Evolutionary conservation across 331 rosid genomes (phyloP), one percentile per base, ranked within the genome.

Genomic region (Quercus phellos): DNA sequence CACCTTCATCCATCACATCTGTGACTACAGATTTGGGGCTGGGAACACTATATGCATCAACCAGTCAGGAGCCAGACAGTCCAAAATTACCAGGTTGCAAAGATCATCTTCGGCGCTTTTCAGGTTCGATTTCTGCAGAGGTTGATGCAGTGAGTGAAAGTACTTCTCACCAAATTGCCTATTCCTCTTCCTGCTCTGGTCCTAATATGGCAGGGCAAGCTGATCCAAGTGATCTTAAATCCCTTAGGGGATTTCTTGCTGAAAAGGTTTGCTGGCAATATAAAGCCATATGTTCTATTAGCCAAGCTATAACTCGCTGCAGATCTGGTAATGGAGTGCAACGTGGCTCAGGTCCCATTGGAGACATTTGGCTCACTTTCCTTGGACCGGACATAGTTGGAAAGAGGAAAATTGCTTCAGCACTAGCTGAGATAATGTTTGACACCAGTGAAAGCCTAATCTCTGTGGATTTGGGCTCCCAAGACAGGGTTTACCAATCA

Each of bases 11-110:
- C 4, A 66, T 84, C 51, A 66, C 85, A 74, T 82, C 90, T 61
- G 99, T 95, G 75, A 87, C 97, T 77, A 95, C 99, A 24, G 99
- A 95, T 90, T 91, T 95, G 91, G 92, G 97, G 42, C 73, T 95
- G 84, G 99, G 99, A 81, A 90, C 97, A 10, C 81, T 87, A 24
- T 90, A 90, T 74, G 76, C 88, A 70, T 81, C 92, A 55, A 74
- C 84, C 55, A 22, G 87, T 76, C 89, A 79, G 55, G 89, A 82
- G 78, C 90, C 88, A 35, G 73, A 73, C 30, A 76, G 79, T 3
- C 84, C 89, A 21, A 88, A 84, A 70, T 55, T 84, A 17, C 75
- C 58, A 38, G 87, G 85, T 74, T 81, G 73, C 43, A 83, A 77
- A 78, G 85, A 75, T 68, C 32, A 64, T 56, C 77, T 63, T 58